A percentile compares a stretch with the other conserved stretches of the same genome.
Evolutionary conservation across 805 yeast species (phyloP).

Genomic region (Clavispora asparagi): DNA sequence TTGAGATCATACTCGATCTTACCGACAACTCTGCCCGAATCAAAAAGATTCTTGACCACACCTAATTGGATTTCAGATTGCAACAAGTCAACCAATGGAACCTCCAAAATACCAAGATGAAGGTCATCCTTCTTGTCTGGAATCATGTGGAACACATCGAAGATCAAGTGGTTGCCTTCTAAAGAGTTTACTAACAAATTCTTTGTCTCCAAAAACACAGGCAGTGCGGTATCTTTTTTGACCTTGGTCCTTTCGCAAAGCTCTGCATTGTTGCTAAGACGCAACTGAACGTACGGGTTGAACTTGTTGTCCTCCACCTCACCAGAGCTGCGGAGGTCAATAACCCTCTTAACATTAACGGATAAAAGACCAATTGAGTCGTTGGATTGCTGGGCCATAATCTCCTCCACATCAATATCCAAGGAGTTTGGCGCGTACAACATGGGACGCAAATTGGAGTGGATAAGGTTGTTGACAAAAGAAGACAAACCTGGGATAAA

Average conservation of each 20-base stretch:
- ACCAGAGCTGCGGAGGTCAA: conserved; percentile 38
- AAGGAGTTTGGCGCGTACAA: conserved; percentile 77
- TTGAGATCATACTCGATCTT: conserved; percentile 50
- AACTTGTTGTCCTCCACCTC: conserved; percentile 35
- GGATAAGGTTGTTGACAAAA: conserved; percentile 65
- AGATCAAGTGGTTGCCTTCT: conserved; percentile 48
- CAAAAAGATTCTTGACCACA: conserved; percentile 39
- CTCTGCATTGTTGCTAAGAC: conserved; percentile 32
- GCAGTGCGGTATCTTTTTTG: conserved; percentile 51
- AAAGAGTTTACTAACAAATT: conserved; percentile 53
- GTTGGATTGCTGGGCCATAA: conserved; percentile 56
- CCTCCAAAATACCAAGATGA: conserved; percentile 41
- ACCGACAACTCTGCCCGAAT: conserved; percentile 55
- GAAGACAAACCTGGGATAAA: conserved; percentile 74
- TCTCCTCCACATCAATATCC: conserved; percentile 69
- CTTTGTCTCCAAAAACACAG: conserved; percentile 64
- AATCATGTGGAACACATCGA: conserved; percentile 50
- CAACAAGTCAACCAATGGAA: conserved; percentile 55
- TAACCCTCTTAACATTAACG: conserved; percentile 53
- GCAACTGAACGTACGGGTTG: conserved; percentile 54
- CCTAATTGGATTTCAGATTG: conserved; percentile 47
- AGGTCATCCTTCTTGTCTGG: conserved; percentile 52
- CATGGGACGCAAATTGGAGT: conserved; percentile 69
- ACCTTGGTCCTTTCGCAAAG: conserved; percentile 51
- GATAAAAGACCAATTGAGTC: conserved; percentile 70